A percentile compares a stretch with the other conserved stretches of the same genome.
phyloP scores from a whole-genome alignment of 2,329 filamentous ascomycete species.

The Fusarium liriodendri region DNA sequence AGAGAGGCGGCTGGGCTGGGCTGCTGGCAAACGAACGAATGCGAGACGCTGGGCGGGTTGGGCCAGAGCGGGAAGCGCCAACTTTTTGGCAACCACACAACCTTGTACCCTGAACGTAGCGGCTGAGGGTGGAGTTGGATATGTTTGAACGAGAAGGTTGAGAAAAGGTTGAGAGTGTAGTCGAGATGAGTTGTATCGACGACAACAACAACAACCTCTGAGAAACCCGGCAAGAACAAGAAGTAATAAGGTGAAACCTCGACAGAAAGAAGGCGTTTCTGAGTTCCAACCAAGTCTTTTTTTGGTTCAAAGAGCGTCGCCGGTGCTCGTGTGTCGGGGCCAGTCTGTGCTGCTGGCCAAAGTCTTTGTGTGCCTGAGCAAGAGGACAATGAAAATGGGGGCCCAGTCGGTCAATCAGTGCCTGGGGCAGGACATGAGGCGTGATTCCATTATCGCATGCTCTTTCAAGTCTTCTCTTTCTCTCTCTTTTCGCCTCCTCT shows the following conservation, averaged over 20 bases:
- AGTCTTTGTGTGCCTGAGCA: constrained; percentile 33
- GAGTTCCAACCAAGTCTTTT: not conserved
- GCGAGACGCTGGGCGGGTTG: constrained; percentile 19
- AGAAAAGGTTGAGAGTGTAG: constrained; percentile 1
- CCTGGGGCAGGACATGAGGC: constrained; percentile 29
- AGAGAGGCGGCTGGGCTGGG: not conserved
- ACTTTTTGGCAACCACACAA: not conserved
- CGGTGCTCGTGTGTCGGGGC: constrained; percentile 25
- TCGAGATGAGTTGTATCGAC: not conserved
- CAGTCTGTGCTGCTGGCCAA: constrained; percentile 33
- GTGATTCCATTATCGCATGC: constrained; percentile 35
- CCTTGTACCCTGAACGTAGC: constrained; percentile 20
- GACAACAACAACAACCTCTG: not conserved
- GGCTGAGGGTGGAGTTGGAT: constrained; percentile 5
- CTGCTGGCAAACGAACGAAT: constrained; percentile 35
- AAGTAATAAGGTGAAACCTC: constrained; percentile 12
- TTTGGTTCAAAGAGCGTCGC: constrained; percentile 28
- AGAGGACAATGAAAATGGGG: constrained; percentile 41
- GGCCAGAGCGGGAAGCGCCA: constrained; percentile 1
- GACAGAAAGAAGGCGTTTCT: not conserved
- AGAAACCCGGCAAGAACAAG: constrained; percentile 10
- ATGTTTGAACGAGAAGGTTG: constrained; percentile 13
- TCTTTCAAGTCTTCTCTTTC: constrained; percentile 30
- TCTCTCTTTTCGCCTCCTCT: not conserved
- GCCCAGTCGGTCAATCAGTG: constrained; percentile 23